Conservation (phyloP, 2,329 filamentous ascomycete species). For the Penicillium sp. region DNA sequence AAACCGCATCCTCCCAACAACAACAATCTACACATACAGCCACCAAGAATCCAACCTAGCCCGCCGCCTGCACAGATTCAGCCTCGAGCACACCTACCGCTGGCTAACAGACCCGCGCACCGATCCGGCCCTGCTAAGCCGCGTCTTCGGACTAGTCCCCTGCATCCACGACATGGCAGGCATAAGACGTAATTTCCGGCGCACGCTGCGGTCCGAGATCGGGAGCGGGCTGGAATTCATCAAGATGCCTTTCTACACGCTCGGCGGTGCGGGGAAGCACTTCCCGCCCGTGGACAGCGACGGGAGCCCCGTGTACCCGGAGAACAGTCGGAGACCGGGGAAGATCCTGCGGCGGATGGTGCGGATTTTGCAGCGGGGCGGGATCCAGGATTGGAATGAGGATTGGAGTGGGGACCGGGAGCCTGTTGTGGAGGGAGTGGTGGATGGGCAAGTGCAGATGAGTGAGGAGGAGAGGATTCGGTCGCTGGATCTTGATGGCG, state of each 20-base stretch:
- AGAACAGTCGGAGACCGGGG: slow-evolving; percentile 24
- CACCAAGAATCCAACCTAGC: slow-evolving; percentile 62
- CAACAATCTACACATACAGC: slow-evolving; percentile 46
- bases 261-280: slow-evolving; percentile 62
- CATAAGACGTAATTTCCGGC: slow-evolving; percentile 12
- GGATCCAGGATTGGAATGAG: slow-evolving; percentile 20
- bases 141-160: slow-evolving; percentile 24
- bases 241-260: slow-evolving; percentile 21
- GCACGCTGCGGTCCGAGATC: slow-evolving; percentile 15
- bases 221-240: slow-evolving; percentile 15
- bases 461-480: slow-evolving; percentile 25
- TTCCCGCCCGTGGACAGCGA: slow-evolving; percentile 41
- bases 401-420: slow-evolving; percentile 19
- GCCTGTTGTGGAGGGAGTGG: not conserved
- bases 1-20: slow-evolving; percentile 18
- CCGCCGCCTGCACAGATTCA: slow-evolving; percentile 59
- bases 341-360: slow-evolving; percentile 19
- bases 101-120: slow-evolving; percentile 41
- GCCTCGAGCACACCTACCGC: slow-evolving; percentile 55
- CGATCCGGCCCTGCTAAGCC: slow-evolving; percentile 11
- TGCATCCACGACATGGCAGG: slow-evolving; percentile 20
- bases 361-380: slow-evolving; percentile 14
- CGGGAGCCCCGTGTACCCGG: slow-evolving; percentile 31
- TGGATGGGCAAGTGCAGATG: slow-evolving; percentile 5
- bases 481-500: slow-evolving; percentile 57